Percentiles rank a stretch among this genome's conserved stretches.
phyloP scores from a whole-genome alignment of 73 alveolate species.

The Paramecium octaurelia region DNA sequence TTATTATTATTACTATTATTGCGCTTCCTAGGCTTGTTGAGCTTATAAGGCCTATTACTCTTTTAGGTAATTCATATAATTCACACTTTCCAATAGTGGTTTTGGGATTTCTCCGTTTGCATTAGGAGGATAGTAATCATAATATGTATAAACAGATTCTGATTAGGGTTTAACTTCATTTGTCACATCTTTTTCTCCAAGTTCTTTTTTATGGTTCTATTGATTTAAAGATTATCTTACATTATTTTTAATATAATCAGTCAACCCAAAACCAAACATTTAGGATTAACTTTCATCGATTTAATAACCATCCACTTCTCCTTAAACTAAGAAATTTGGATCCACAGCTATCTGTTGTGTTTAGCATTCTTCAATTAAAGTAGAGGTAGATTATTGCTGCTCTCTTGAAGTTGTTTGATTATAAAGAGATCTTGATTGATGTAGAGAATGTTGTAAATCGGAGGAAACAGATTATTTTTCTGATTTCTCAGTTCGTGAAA shows the following conservation, averaged over 20 bases:
- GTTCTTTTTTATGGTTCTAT: slow-evolving; percentile 31
- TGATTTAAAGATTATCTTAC: neutral
- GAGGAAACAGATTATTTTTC: neutral
- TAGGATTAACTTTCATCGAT: slow-evolving; percentile 25
- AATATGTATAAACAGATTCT: neutral
- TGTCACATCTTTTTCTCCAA: slow-evolving; percentile 3
- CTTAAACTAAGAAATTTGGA: slow-evolving; percentile 35
- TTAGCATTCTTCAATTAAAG: neutral
- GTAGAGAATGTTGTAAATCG: neutral
- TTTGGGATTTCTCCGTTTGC: neutral
- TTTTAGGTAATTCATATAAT: slow-evolving; percentile 28
- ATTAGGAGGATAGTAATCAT: slow-evolving; percentile 35
- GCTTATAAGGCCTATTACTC: neutral
- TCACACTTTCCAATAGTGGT: slow-evolving; percentile 31
- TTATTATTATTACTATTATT: neutral
- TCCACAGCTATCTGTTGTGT: neutral
- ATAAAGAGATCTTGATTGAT: neutral
- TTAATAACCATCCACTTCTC: slow-evolving; percentile 35
- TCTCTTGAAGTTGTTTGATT: neutral
- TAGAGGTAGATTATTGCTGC: neutral
- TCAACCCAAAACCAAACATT: slow-evolving; percentile 37
- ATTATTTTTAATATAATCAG: neutral
- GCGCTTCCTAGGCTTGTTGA: neutral
- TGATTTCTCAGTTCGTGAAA: neutral
- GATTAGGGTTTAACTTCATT: slow-evolving; percentile 12